phyloP scores from a whole-genome alignment of 345 rosid species.

The Camelina neglecta region DNA sequence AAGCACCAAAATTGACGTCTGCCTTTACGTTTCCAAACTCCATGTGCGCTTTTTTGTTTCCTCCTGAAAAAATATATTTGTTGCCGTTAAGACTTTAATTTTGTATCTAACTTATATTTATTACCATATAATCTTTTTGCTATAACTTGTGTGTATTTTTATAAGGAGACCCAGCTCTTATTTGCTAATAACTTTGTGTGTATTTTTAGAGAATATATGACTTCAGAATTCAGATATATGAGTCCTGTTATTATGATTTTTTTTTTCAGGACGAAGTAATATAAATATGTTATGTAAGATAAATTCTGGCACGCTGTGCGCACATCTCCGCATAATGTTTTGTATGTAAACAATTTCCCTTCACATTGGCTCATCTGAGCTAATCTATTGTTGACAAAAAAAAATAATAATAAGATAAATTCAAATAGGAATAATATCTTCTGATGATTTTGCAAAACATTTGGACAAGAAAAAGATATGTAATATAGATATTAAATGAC shows the following conservation, averaged over 20 bases:
- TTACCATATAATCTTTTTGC: too few species aligned
- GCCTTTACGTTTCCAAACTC: slow-evolving; percentile 50
- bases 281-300: neutral
- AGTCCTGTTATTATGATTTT: neutral
- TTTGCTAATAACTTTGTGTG: too few species aligned
- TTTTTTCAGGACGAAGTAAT: too few species aligned
- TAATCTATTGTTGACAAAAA: too few species aligned
- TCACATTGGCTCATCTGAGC: too few species aligned
- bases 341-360: too few species aligned
- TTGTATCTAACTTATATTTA: slow-evolving; percentile 29
- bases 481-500: neutral
- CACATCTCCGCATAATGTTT: too few species aligned
- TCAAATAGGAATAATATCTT: neutral
- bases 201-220: neutral
- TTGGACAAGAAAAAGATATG: neutral
- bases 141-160: too few species aligned
- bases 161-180: neutral
- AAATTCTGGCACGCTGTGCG: neutral
- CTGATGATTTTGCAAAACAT: neutral
- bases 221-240: too few species aligned
- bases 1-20: slow-evolving; percentile 41
- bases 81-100: slow-evolving; percentile 46
- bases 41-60: slow-evolving; percentile 44
- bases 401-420: neutral
- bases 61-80: slow-evolving; percentile 11